Evolutionary conservation across 2,329 filamentous ascomycete species (phyloP).

Genomic region (Fusarium algeriense): DNA sequence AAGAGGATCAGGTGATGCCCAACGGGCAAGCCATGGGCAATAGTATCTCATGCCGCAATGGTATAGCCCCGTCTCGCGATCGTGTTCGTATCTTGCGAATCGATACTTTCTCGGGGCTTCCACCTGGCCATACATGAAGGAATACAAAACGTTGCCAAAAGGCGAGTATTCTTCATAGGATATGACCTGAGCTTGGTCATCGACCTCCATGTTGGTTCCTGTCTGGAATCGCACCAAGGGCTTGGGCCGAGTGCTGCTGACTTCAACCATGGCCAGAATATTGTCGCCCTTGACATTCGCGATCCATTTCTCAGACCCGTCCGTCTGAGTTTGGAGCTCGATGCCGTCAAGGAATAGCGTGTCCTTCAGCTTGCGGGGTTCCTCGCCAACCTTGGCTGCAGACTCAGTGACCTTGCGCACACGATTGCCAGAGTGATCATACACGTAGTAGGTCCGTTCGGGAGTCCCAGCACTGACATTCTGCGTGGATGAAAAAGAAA

Average conservation of each 20-base stretch:
- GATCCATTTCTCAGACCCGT: too few relatives aligned
- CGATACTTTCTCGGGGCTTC: background rate
- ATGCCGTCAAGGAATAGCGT: too few relatives aligned
- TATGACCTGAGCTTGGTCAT: background rate
- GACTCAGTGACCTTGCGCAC: conserved; percentile 16
- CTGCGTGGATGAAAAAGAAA: background rate
- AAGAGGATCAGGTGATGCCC: background rate
- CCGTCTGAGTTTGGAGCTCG: too few relatives aligned
- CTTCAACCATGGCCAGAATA: background rate
- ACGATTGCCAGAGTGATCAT: conserved; percentile 7
- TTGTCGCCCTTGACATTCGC: too few relatives aligned
- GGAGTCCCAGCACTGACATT: background rate
- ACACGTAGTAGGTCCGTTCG: conserved; percentile 30
- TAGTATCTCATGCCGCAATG: background rate
- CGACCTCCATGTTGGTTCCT: background rate
- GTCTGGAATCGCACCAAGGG: background rate
- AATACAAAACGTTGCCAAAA: background rate
- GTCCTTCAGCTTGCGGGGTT: background rate
- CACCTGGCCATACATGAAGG: background rate
- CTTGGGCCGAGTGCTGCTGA: background rate
- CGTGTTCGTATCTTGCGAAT: background rate
- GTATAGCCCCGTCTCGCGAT: background rate
- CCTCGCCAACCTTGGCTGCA: background rate
- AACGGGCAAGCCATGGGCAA: background rate
- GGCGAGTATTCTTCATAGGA: background rate